Evolutionary conservation across 495 filamentous ascomycete genomes (phyloP), one percentile per base, ranked within the genome.

Genomic region (Penicillium verhagenii): DNA sequence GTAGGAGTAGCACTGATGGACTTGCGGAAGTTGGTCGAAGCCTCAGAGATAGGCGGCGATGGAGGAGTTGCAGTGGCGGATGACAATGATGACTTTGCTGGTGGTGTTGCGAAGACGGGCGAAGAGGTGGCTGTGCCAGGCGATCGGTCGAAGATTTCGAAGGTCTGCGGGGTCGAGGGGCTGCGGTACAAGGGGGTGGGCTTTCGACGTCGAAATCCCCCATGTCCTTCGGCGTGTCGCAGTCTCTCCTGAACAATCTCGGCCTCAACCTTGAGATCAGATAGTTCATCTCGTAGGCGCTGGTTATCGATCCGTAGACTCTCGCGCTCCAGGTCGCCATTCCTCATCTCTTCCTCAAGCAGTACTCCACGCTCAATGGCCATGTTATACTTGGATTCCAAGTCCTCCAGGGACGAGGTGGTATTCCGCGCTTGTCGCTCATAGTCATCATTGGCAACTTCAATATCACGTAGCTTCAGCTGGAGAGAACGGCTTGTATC

Each of bases 361-460:
- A 98, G 85, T 28, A 98, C 94, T 14, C 78, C 83, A 50, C 94
- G 79, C 72, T 98, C 94, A 57, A 97, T 95, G 3, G 92, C 85
- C 16, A 93, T 81, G 68, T 96, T 97, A 71, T 92, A 96, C 68
- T 97, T 98, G 50, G 89, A 93, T 71, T 97, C 94, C 67, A 98
- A 74, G 67, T 97, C 94, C 75, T 98, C 95, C 58, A 97, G 82
- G 52, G 93, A 97, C 40, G 93, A 96, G 16, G 88, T 89, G 16
- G 91, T 96, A 63, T 96, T 91, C 54, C 94, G 85, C 53, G 93
- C 92, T 72, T 97, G 92, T 53, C 92, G 86, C 72, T 98, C 94
- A 67, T 91, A 96, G 68, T 98, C 94, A 79, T 98, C 94, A 72
- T 98, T 98, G 58, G 89, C 88, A 29, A 98, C 95, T 70, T 98